Evolutionary conservation across 176 grass and related monocot genomes (phyloP), one percentile per base, ranked within the genome.

Genomic region (Themeda triandra): DNA sequence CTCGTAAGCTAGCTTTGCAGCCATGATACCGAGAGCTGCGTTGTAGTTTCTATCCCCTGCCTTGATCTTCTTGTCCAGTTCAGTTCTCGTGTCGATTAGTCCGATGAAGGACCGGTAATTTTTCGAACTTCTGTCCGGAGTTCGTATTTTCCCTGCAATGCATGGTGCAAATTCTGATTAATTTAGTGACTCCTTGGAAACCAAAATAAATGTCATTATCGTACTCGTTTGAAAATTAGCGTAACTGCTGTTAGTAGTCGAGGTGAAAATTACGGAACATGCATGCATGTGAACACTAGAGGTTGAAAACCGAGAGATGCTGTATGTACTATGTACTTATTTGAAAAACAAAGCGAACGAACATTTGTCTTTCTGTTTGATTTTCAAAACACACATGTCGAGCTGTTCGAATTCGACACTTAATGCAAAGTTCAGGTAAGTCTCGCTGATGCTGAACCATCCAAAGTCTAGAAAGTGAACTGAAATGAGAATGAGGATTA

Each of bases 1-100:
- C 83, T 97, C 92, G 78, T 97, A 97, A 17, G 92, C 92, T 18
- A 94, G 11, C 41, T 97, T 94, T 8, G 95, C 49, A 42, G 95
- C 95, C 95, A 97, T 97, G 40, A 91, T 91, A 45, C 83, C 21
- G 29, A 94, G 86, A 21, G 95, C 90, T 13, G 92, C 90, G 42
- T 82, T 36, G 35, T 97, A 92, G 74, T 69, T 86, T 18, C 15
- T 35, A 8, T 94, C 88, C 23, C 18, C 48, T 40, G 84, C 2
- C 66, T 31, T 82, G 51, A 97, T 91, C 19, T 88, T 94, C 44
- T 89, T 81, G 85, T 97, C 92, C 74, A 97, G 71, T 5, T 94
- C 70, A 18, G 64, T 19, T 46, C 95, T 80, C 31, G 77, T 81
- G 82, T 97, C 95, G 2, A 91, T 13, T 5, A 94, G 59, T 30